phyloP scores from a whole-genome alignment of 257 asterid species.

The Verbena officinalis region DNA sequence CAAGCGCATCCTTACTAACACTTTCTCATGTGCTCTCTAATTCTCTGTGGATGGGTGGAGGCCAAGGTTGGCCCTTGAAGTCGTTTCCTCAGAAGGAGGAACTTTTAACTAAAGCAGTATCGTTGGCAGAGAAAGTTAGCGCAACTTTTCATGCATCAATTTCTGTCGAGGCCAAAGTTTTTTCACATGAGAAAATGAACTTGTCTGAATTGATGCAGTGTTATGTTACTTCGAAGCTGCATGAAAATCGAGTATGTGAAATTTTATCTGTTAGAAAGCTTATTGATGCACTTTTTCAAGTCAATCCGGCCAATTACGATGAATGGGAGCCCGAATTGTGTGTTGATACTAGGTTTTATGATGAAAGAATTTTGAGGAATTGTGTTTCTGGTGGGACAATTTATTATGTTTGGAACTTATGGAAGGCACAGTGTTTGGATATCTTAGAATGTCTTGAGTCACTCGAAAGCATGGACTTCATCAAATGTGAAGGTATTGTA shows the following conservation, averaged over 20 bases:
- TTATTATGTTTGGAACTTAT: slow-evolving; percentile 48
- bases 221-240: slow-evolving; percentile 30
- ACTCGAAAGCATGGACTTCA: slow-evolving; percentile 26
- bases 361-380: slow-evolving; percentile 33
- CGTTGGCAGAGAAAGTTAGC: slow-evolving; percentile 37
- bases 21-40: slow-evolving; percentile 38
- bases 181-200: slow-evolving; percentile 35
- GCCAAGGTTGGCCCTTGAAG: slow-evolving; percentile 62
- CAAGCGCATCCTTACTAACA: slow-evolving; percentile 38
- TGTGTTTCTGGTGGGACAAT: slow-evolving; percentile 45
- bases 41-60: slow-evolving; percentile 48
- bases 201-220: slow-evolving; percentile 36
- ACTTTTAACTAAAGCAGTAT: slow-evolving; percentile 41
- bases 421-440: slow-evolving; percentile 32
- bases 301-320: slow-evolving; percentile 32
- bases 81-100: slow-evolving; percentile 38
- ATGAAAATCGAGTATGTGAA: slow-evolving; percentile 31
- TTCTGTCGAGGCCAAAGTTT: slow-evolving; percentile 35
- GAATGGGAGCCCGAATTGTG: slow-evolving; percentile 39
- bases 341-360: slow-evolving; percentile 24
- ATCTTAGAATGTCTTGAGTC: slow-evolving; percentile 39
- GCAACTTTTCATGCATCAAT: slow-evolving; percentile 35
- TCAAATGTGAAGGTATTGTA: slow-evolving; percentile 3
- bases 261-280: slow-evolving; percentile 42
- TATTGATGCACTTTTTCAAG: slow-evolving; percentile 47